Base-by-base conservation (phyloP, 2,329 filamentous ascomycete genomes). In the Alternaria triticimaculans region DNA sequence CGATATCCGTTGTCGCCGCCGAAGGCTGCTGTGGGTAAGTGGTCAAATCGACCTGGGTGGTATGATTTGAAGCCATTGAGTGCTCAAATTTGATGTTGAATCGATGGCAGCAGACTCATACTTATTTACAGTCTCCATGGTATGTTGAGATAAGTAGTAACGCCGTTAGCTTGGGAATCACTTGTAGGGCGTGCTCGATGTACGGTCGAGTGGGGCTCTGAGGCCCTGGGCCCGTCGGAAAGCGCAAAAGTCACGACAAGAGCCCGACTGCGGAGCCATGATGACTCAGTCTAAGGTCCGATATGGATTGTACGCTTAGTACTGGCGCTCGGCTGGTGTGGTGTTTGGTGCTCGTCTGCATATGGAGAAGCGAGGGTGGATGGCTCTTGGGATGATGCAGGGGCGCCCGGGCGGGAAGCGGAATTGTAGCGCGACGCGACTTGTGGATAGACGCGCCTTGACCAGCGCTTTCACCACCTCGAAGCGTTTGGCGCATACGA, bases 401-500 rank as follows among this genome's bases (percentile, higher is more conserved):
- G 63, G 63, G 65, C 46, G 51, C 44, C 20, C 23, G 37, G 37
- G 37, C 49, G 9, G 30, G 49, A 50, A 50, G 62, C 65, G 57
- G 63, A 60, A 67, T 51, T 60, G 55, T 68, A 63, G 64, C 65
- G 63, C 66, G 68, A 66, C 70, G 70, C 68, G 70, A 64, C 61
- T 55, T 64, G n/a, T 46, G 49, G 33, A 60, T 48, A 6, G 26
- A 64, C 65, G 66, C 66, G 67, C 62, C 64, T 65, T 23, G 58
- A 64, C 45, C 45, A 54, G 50, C 44, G 63, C 61, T 44, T 62
- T 55, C 51, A 58, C 45, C 25, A 50, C 7, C 21, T 58, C 18
- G 26, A 57, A 30, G 15, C 30, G 37, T 41, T 65, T 48, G 58
- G 48, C 37, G 30, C 56, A 63, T 45, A 68, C 58, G 43, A 58